Conservation (phyloP, 345 rosid genomes). For the Citrus australasica region DNA sequence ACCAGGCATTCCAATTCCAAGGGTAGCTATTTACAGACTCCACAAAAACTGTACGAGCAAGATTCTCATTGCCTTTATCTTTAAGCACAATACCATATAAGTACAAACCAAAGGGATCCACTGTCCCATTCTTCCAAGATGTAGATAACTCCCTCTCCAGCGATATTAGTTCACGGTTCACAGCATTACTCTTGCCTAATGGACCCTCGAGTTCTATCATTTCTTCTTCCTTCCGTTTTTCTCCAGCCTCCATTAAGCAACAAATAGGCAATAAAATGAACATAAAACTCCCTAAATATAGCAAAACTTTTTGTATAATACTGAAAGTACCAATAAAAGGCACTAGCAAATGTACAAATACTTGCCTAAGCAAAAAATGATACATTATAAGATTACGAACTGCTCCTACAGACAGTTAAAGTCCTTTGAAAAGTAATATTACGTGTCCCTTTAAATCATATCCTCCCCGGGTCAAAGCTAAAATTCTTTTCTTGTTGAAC, state of each 20-base stretch:
- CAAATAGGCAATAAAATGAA: not conserved
- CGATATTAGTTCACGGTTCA: constrained; percentile 70
- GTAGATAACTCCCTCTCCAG: constrained; percentile 79
- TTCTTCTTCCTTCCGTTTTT: constrained; percentile 96
- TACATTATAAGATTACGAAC: not conserved
- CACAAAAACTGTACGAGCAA: constrained; percentile 67
- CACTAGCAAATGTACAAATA: not conserved
- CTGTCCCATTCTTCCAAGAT: constrained; percentile 60
- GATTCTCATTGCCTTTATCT: constrained; percentile 77
- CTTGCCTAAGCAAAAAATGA: not conserved
- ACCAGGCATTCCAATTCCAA: constrained; percentile 99
- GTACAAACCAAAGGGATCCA: constrained; percentile 86
- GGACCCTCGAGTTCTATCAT: constrained; percentile 89
- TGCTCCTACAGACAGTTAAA: not conserved
- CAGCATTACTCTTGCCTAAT: constrained; percentile 71
- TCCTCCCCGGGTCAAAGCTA: not conserved
- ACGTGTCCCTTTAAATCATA: not conserved
- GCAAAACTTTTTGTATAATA: not conserved
- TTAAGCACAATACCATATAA: constrained; percentile 87
- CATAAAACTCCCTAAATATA: not conserved
- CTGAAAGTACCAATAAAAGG: not conserved
- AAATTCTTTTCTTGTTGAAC: not conserved
- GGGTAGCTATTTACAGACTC: constrained; percentile 95
- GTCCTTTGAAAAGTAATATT: too few relatives aligned
- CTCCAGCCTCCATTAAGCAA: constrained; percentile 68